phyloP scores from a whole-genome alignment of 2,329 filamentous ascomycete species.

The Gaeumannomyces sp. region DNA sequence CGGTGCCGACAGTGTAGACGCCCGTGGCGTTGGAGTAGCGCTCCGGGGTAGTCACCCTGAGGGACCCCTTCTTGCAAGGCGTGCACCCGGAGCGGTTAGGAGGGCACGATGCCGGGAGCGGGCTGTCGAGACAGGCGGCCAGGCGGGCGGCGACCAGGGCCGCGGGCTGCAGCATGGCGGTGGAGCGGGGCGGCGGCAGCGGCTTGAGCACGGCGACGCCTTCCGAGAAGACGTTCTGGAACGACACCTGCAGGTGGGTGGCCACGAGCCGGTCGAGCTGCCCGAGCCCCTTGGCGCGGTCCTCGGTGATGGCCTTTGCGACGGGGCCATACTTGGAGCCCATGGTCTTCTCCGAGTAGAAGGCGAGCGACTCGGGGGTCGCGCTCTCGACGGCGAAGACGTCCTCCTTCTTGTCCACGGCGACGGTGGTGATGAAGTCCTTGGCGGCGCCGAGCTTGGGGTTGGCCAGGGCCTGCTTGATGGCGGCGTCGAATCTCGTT shows the following conservation, averaged over 20 bases:
- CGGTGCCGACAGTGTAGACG: slow-evolving; percentile 75
- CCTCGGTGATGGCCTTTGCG: slow-evolving; percentile 51
- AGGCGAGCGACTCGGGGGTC: slow-evolving; percentile 63
- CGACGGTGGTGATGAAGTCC: slow-evolving; percentile 56
- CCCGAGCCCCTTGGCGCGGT: slow-evolving; percentile 54
- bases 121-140: slow-evolving; percentile 65
- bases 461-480: slow-evolving; percentile 54
- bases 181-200: slow-evolving; percentile 61
- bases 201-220: slow-evolving; percentile 82
- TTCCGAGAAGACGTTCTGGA: slow-evolving; percentile 70
- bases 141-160: slow-evolving; percentile 69
- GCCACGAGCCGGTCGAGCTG: slow-evolving; percentile 72
- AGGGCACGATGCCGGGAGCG: slow-evolving; percentile 72
- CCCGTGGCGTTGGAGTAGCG: slow-evolving; percentile 65
- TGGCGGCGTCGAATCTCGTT: slow-evolving; percentile 55
- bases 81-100: slow-evolving; percentile 72
- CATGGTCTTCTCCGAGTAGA: slow-evolving; percentile 63
- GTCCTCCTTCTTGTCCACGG: slow-evolving; percentile 32
- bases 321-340: slow-evolving; percentile 61
- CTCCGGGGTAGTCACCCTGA: slow-evolving; percentile 61
- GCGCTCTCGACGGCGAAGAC: slow-evolving; percentile 57
- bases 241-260: slow-evolving; percentile 76
- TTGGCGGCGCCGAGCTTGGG: slow-evolving; percentile 50
- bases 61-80: slow-evolving; percentile 61
- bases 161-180: slow-evolving; percentile 63